A percentile compares a stretch with the other conserved stretches of the same genome.
phyloP scores from a whole-genome alignment of 352 stramenopile species.

The Pythium graminicola region DNA sequence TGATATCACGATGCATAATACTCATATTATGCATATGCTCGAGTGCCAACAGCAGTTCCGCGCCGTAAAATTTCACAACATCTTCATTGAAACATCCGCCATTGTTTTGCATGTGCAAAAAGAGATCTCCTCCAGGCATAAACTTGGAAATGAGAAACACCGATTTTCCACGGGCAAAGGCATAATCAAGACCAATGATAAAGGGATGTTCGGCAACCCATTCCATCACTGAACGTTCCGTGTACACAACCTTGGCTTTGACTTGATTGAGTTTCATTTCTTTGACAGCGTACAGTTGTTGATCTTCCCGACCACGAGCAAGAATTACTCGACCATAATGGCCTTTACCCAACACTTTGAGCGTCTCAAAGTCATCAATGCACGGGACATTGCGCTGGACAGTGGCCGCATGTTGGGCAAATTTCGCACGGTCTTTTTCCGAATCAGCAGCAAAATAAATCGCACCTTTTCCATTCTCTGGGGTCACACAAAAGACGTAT shows the following conservation, averaged over 20 bases:
- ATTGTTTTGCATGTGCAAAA: slow-evolving; percentile 85
- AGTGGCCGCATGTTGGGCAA: slow-evolving; percentile 42
- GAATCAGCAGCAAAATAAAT: slow-evolving; percentile 75
- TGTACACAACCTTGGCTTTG: slow-evolving; percentile 82
- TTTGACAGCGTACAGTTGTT: slow-evolving; percentile 77
- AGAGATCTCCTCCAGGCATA: slow-evolving; percentile 96
- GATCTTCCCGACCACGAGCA: slow-evolving; percentile 29
- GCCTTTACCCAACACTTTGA: slow-evolving; percentile 76
- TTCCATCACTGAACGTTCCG: slow-evolving; percentile 78
- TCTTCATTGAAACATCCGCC: slow-evolving; percentile 73
- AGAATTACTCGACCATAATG: slow-evolving; percentile 84
- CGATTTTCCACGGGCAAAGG: slow-evolving; percentile 93
- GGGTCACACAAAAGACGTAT: slow-evolving; percentile 70
- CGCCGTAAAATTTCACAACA: slow-evolving; percentile 78
- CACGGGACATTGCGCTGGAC: slow-evolving; percentile 49
- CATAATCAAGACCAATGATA: slow-evolving; percentile 96
- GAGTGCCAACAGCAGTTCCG: slow-evolving; percentile 71
- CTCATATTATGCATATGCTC: slow-evolving; percentile 90
- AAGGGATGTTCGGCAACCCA: slow-evolving; percentile 91
- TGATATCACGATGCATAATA: slow-evolving; percentile 92
- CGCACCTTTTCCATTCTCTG: slow-evolving; percentile 53
- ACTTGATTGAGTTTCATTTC: slow-evolving; percentile 88
- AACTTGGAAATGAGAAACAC: slow-evolving; percentile 98
- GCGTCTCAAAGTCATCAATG: slow-evolving; percentile 68
- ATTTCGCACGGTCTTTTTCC: slow-evolving; percentile 82